phyloP scores from a whole-genome alignment of 2,329 filamentous ascomycete species.

The Septoria linicola region DNA sequence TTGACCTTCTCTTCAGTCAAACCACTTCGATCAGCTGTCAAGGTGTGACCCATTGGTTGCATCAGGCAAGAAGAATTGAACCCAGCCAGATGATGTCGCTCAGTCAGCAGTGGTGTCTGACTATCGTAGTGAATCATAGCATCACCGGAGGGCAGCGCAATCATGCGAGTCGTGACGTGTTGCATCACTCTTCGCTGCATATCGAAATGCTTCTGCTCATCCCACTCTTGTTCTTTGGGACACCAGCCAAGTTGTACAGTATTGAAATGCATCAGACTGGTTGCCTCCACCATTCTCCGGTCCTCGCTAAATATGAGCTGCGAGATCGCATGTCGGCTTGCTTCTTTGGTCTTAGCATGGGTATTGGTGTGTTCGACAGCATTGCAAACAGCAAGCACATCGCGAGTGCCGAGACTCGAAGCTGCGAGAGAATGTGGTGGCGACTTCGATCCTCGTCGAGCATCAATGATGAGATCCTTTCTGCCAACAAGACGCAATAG shows the following conservation, averaged over 20 bases:
- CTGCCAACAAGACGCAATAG: constrained; percentile 75
- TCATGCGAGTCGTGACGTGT: constrained; percentile 78
- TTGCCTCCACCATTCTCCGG: constrained; percentile 81
- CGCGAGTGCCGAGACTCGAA: constrained; percentile 3
- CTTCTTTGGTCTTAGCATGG: constrained; percentile 77
- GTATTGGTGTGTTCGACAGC: constrained; percentile 62
- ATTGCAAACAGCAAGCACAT: constrained; percentile 60
- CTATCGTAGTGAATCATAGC: constrained; percentile 86
- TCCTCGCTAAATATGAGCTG: constrained; percentile 89
- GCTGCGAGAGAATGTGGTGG: background rate
- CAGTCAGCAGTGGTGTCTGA: constrained; percentile 83
- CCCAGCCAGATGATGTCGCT: constrained; percentile 83
- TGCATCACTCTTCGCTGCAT: constrained; percentile 89
- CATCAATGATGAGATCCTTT: constrained; percentile 65
- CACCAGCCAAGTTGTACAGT: constrained; percentile 78
- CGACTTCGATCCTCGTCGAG: background rate
- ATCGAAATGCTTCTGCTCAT: constrained; percentile 83
- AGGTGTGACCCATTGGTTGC: constrained; percentile 85
- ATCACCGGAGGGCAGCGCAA: constrained; percentile 84
- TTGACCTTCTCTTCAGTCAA: constrained; percentile 96
- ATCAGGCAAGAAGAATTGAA: constrained; percentile 92
- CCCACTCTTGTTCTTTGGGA: constrained; percentile 70
- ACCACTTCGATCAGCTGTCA: constrained; percentile 82
- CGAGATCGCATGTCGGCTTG: constrained; percentile 74
- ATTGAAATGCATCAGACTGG: constrained; percentile 78